These are phyloP conservation scores for Trichoderma asperellum DNA, from an alignment of 2,329 filamentous ascomycete species.

Conservation along the genomic window DNA sequence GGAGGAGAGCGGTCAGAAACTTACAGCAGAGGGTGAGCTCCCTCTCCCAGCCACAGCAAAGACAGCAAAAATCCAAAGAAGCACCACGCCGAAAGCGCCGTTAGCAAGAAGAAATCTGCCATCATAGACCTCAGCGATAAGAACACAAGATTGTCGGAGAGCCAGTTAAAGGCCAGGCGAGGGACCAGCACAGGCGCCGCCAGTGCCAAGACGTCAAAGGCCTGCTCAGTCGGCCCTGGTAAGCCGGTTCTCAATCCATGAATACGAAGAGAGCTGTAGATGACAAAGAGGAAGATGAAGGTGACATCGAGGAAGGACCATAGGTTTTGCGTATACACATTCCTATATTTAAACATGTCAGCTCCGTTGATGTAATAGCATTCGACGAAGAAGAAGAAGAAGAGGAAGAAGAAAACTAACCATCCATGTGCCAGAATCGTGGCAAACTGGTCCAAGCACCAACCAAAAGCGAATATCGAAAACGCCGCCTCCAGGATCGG, in stretches of 20 bases:
- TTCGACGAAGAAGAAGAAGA: background rate
- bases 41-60: slow-evolving; percentile 76
- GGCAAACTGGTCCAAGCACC: slow-evolving; percentile 77
- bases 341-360: slow-evolving; percentile 50
- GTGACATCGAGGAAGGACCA: slow-evolving; percentile 87
- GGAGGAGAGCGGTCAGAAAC: slow-evolving; percentile 32
- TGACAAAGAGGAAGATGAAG: slow-evolving; percentile 72
- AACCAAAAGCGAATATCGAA: slow-evolving; percentile 74
- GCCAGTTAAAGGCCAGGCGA: slow-evolving; percentile 77
- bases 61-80: slow-evolving; percentile 81
- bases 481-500: slow-evolving; percentile 68
- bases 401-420: slow-evolving; percentile 41
- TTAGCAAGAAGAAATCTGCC: slow-evolving; percentile 79
- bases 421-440: slow-evolving; percentile 75
- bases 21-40: slow-evolving; percentile 60
- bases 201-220: slow-evolving; percentile 77
- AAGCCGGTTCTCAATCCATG: slow-evolving; percentile 61
- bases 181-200: slow-evolving; percentile 78
- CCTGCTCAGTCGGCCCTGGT: slow-evolving; percentile 61
- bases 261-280: slow-evolving; percentile 70
- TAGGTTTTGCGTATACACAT: slow-evolving; percentile 83
- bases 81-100: slow-evolving; percentile 77
- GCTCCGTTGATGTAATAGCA: background rate
- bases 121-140: slow-evolving; percentile 83
- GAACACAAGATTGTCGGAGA: slow-evolving; percentile 84